Percentiles rank a stretch among this genome's conserved stretches.
phyloP scores from a whole-genome alignment of 768 basidiomycete species.

The Hericium coralloides region DNA sequence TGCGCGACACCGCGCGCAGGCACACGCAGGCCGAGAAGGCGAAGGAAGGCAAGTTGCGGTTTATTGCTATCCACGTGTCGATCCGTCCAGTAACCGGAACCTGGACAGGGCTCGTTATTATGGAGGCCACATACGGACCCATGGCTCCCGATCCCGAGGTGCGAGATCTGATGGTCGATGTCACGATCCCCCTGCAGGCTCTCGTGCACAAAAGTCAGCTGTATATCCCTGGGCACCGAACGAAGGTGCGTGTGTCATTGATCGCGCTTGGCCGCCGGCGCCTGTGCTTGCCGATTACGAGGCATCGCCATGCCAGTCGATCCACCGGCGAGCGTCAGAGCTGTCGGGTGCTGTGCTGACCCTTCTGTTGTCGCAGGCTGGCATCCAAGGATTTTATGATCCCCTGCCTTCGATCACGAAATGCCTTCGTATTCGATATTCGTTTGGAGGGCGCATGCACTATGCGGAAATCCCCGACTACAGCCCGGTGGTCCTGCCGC shows the following conservation, averaged over 20 bases:
- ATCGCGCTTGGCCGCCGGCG: neutral
- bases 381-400: constrained; percentile 84
- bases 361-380: constrained; percentile 33
- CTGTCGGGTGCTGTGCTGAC: neutral
- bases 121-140: constrained; percentile 66
- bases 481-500: constrained; percentile 60
- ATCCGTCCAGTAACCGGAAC: neutral
- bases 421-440: constrained; percentile 61
- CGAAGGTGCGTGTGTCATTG: constrained; percentile 46
- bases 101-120: constrained; percentile 59
- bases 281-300: too few species aligned
- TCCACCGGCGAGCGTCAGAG: neutral
- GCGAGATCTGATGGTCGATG: constrained; percentile 54
- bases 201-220: constrained; percentile 73
- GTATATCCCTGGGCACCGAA: constrained; percentile 63
- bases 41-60: constrained; percentile 46
- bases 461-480: constrained; percentile 72
- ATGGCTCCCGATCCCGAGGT: constrained; percentile 24
- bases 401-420: constrained; percentile 70
- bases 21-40: constrained; percentile 55
- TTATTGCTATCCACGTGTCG: constrained; percentile 3
- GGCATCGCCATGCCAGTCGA: too few species aligned
- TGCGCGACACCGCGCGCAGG: constrained; percentile 59
- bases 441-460: constrained; percentile 65
- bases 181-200: constrained; percentile 75